Percentiles rank a stretch among this genome's conserved stretches.
These are phyloP conservation scores for Wickerhamiella musiphila DNA, from an alignment of 805 yeast species.

Conservation along the genomic window DNA sequence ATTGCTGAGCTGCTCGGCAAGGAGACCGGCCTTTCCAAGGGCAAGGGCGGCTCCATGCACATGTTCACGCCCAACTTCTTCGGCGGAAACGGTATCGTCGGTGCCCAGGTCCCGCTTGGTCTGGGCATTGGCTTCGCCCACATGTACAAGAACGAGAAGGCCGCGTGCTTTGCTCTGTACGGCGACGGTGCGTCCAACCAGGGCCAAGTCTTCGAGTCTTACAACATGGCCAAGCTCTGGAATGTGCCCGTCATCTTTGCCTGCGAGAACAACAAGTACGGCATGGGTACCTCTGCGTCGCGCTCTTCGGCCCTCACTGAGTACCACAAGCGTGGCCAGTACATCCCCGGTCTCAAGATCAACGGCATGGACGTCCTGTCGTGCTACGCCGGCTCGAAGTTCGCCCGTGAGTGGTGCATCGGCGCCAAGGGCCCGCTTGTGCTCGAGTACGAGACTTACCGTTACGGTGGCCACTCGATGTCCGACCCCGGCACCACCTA, in stretches of 20 bases:
- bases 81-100: conserved; percentile 99
- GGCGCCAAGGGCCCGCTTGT: conserved; percentile 93
- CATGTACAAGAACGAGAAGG: conserved; percentile 66
- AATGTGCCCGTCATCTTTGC: conserved; percentile 86
- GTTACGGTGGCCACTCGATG: conserved; percentile 99
- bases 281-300: conserved; percentile 98
- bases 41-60: conserved; percentile 99
- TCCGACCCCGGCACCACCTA: conserved; percentile 99
- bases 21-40: conserved; percentile 85
- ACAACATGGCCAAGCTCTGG: conserved; percentile 99
- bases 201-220: conserved; percentile 96
- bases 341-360: conserved; percentile 94
- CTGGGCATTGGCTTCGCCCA: conserved; percentile 98
- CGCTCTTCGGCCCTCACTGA: conserved; percentile 95
- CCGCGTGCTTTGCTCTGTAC: conserved; percentile 71
- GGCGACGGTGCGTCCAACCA: conserved; percentile 99
- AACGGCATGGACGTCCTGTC: conserved; percentile 98
- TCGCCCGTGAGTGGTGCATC: conserved; percentile 90
- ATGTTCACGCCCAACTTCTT: conserved; percentile 90
- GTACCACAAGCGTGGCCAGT: conserved; percentile 97
- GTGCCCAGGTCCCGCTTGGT: conserved; percentile 98
- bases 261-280: conserved; percentile 98
- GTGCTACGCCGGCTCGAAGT: conserved; percentile 86
- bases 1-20: conserved; percentile 95
- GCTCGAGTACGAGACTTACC: conserved; percentile 92